Percentiles rank a stretch among this genome's conserved stretches.
Evolutionary conservation across 1,284 basidiomycete genomes (phyloP).

Genomic region (Inonotus obliquus): DNA sequence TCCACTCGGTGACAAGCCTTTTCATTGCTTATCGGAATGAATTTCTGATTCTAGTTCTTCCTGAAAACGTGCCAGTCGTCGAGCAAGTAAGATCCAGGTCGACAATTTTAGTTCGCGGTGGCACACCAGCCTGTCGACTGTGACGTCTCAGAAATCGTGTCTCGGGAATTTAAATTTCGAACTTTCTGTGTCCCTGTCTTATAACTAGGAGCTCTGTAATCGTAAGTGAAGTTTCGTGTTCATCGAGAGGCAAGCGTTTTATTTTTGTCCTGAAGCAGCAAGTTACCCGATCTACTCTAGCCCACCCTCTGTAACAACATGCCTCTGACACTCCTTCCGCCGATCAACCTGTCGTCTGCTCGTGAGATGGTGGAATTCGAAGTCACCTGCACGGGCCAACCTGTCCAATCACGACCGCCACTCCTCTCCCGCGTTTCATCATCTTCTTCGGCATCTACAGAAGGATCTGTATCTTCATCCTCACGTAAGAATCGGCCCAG

Average conservation of each 20-base stretch:
- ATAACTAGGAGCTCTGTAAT: too few relatives aligned
- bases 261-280: too few relatives aligned
- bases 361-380: slow-evolving; percentile 1
- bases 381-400: not conserved
- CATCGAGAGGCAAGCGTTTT: too few relatives aligned
- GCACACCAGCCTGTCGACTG: not conserved
- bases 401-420: not conserved
- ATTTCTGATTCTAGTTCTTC: not conserved
- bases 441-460: not conserved
- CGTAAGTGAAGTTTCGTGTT: too few relatives aligned
- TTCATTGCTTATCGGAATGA: not conserved
- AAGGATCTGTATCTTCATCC: not conserved
- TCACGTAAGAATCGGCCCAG: not conserved
- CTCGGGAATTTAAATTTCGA: not conserved
- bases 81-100: not conserved
- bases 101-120: not conserved
- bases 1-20: not conserved
- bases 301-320: not conserved
- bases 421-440: slow-evolving; percentile 1
- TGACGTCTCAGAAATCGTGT: not conserved
- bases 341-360: not conserved
- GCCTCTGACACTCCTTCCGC: not conserved
- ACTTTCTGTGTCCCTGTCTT: not conserved
- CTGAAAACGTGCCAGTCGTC: not conserved
- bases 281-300: too few relatives aligned